Evolutionary conservation across 768 basidiomycete species (phyloP).

Genomic region (Mycena galopus): DNA sequence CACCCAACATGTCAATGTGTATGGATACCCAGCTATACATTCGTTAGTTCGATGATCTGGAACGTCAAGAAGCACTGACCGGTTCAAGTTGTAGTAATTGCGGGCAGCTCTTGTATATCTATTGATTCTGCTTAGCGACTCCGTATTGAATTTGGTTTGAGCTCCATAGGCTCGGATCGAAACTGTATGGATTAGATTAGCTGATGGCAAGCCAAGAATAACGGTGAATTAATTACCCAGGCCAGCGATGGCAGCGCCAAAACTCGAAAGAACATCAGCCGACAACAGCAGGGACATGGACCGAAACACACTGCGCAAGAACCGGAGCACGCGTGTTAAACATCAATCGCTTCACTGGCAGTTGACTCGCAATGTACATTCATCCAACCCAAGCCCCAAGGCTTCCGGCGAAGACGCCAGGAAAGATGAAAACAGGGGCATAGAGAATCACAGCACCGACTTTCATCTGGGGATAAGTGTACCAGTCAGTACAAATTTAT

Average conservation of each 20-base stretch:
- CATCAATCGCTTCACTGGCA: constrained; percentile 43
- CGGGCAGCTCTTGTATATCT: constrained; percentile 46
- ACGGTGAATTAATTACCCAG: constrained; percentile 31
- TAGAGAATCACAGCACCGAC: constrained; percentile 45
- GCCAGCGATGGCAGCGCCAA: constrained; percentile 63
- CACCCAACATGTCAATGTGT: constrained; percentile 56
- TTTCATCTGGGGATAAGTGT: constrained; percentile 35
- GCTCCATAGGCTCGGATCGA: constrained; percentile 65
- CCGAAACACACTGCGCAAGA: constrained; percentile 45
- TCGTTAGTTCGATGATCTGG: constrained; percentile 48
- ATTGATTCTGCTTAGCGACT: constrained; percentile 56
- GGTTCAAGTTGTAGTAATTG: constrained; percentile 25
- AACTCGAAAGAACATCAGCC: constrained; percentile 22
- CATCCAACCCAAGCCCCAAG: constrained; percentile 36
- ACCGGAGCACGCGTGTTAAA: constrained; percentile 42
- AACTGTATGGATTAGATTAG: constrained; percentile 7
- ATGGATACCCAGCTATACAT: constrained; percentile 50
- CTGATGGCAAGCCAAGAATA: background rate
- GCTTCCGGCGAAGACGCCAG: constrained; percentile 43
- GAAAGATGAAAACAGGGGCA: constrained; percentile 46
- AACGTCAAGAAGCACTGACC: constrained; percentile 14
- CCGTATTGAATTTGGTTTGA: constrained; percentile 51
- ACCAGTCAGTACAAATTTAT: background rate
- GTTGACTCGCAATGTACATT: constrained; percentile 43
- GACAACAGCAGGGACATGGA: constrained; percentile 39